Base-by-base conservation (phyloP, 2,329 filamentous ascomycete genomes). In the Elsinoe fawcettii region DNA sequence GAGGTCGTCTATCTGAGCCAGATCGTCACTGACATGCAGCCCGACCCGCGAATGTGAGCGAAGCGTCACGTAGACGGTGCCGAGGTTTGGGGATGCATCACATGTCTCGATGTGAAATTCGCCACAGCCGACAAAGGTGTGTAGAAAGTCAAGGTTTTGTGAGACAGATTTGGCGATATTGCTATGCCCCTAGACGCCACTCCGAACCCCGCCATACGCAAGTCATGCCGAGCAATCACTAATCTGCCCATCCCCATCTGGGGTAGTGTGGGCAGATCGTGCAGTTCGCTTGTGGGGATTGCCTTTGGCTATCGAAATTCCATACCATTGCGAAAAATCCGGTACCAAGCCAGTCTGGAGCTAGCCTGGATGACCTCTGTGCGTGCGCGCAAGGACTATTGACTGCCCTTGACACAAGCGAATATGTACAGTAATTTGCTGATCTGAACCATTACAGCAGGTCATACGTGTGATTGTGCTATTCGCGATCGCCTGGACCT, bases 1-100 rank as follows among this genome's bases (percentile, higher is more conserved):
- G 46, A 16, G 25, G 25, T 51, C 46, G n/a, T 51, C 11, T 51
- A 51, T 34, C 46, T 51, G 46, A 51, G 23, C 46, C 46, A 51
- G 46, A 51, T 51, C 46, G 25, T 32, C 46, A 18, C 14, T 16
- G 46, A 9, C n/a, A 23, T 32, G 23, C n/a, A 11, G 46, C 11
- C 16, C 41, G 18, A 44, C 12, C 41, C 18, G 41, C 34, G 34
- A 37, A 37, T 37, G 34, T 12, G 5, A 37, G 34, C 34, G 14
- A n/a, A n/a, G 34, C 34, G 14, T 12, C 34, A 37, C 9, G 4
- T 14, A 12, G 4, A 37, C 41, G 20, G 20, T 23, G 41, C 41
- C 41, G 41, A 44, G 41, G 41, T 44, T 44, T 44, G 41, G 16
- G 41, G 14, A 12, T 44, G 18, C 16, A 25, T 46, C 41, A 46